phyloP scores from a whole-genome alignment of 768 basidiomycete genomes.

The Lactarius trivialis region DNA sequence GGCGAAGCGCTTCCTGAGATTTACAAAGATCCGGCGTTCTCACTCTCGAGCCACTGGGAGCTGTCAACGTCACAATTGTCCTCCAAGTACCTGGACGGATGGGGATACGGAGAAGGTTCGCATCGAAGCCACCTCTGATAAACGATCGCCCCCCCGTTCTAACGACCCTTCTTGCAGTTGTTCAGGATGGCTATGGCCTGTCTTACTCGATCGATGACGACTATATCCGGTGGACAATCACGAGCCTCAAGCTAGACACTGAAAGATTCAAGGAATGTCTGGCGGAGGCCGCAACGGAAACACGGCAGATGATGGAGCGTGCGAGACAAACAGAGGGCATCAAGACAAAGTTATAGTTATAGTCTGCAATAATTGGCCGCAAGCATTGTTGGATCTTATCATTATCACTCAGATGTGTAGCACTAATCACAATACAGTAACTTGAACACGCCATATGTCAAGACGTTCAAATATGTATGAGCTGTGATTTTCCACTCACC shows the following conservation, averaged over 20 bases:
- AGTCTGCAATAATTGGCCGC: background rate
- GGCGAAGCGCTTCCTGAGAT: constrained; percentile 70
- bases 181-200: constrained; percentile 88
- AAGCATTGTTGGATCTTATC: background rate
- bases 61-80: constrained; percentile 89
- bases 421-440: background rate
- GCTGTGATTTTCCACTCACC: too few relatives aligned
- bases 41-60: constrained; percentile 81
- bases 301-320: constrained; percentile 66
- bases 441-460: too few relatives aligned
- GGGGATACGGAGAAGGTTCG: constrained; percentile 95
- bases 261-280: constrained; percentile 61
- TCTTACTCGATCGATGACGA: constrained; percentile 84
- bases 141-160: background rate
- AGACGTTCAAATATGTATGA: too few relatives aligned
- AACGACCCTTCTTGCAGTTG: constrained; percentile 45
- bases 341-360: background rate
- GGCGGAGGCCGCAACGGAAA: constrained; percentile 74
- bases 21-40: constrained; percentile 66
- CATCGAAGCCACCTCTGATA: constrained; percentile 10
- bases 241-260: constrained; percentile 53
- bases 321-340: constrained; percentile 28
- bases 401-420: background rate
- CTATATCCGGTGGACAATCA: constrained; percentile 88
- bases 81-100: constrained; percentile 78